Evolutionary conservation across 106 monocot species (phyloP).

Genomic region (Vanilla planifolia): DNA sequence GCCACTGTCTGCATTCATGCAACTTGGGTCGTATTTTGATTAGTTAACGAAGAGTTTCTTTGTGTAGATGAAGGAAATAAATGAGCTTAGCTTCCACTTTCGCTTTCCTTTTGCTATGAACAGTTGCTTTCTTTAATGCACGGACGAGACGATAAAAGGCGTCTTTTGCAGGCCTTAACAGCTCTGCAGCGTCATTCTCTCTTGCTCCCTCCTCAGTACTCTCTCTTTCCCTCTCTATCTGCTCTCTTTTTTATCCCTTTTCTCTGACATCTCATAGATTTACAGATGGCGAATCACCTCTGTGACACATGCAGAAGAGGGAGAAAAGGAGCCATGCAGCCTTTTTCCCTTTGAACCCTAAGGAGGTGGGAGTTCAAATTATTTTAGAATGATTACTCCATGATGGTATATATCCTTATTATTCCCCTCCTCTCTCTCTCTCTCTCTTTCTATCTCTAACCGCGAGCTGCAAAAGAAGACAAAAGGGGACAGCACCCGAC

Average conservation of each 20-base stretch:
- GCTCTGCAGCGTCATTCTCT: conserved; percentile 3
- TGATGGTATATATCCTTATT: conserved; percentile 11
- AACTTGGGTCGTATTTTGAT: no score
- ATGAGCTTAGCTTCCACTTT: conserved; percentile 8
- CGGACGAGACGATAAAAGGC: conserved; percentile 8
- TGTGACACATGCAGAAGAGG: neutral
- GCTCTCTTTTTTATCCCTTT: neutral
- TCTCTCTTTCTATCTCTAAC: conserved; percentile 6
- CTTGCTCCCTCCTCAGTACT: neutral
- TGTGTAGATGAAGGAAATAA: conserved; percentile 11
- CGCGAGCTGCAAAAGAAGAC: neutral
- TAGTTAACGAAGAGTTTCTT: conserved; percentile 2
- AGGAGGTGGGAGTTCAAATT: conserved; percentile 13
- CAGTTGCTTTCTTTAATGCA: conserved; percentile 11
- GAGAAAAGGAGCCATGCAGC: conserved; percentile 1
- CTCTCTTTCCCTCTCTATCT: neutral
- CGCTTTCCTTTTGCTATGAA: conserved; percentile 6
- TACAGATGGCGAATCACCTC: neutral
- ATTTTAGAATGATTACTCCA: conserved; percentile 10
- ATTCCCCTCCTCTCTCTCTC: conserved; percentile 6
- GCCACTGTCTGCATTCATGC: no score
- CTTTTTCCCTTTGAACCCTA: conserved; percentile 3
- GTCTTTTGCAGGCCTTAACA: conserved; percentile 9
- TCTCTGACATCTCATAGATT: neutral
- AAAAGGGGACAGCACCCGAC: conserved; percentile 7